Evolutionary conservation across 192 early-diverging fungal genomes (phyloP).

Genomic region (Linnemannia schmuckeri): DNA sequence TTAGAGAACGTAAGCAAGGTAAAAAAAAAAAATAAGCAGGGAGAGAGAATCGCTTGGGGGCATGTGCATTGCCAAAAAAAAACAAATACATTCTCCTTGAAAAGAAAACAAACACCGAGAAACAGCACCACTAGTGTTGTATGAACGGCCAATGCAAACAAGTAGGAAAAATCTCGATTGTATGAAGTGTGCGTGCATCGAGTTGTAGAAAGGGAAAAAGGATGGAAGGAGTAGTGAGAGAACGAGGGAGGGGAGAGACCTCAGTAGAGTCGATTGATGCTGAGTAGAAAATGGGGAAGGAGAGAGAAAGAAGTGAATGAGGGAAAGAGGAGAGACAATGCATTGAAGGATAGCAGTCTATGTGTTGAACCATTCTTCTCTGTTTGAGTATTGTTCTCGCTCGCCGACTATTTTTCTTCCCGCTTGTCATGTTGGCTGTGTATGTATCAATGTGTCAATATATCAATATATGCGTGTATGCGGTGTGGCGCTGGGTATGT

Average conservation of each 20-base stretch:
- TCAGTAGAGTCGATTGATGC: background rate
- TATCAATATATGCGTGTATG: background rate
- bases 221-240: background rate
- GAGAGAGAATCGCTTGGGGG: background rate
- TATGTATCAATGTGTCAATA: background rate
- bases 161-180: background rate
- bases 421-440: background rate
- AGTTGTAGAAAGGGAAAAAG: background rate
- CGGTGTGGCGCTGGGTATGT: background rate
- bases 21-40: background rate
- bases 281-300: background rate
- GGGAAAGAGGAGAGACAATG: conserved; percentile 11
- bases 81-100: background rate
- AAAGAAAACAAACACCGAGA: background rate
- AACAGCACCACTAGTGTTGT: background rate
- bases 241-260: background rate
- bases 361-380: background rate
- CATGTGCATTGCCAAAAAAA: background rate
- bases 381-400: background rate
- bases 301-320: background rate
- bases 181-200: background rate
- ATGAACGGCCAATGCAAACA: background rate
- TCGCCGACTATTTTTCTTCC: background rate
- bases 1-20: background rate
- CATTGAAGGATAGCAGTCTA: background rate